phyloP scores from a whole-genome alignment of 2,329 filamentous ascomycete species.

The Fusarium sp. region DNA sequence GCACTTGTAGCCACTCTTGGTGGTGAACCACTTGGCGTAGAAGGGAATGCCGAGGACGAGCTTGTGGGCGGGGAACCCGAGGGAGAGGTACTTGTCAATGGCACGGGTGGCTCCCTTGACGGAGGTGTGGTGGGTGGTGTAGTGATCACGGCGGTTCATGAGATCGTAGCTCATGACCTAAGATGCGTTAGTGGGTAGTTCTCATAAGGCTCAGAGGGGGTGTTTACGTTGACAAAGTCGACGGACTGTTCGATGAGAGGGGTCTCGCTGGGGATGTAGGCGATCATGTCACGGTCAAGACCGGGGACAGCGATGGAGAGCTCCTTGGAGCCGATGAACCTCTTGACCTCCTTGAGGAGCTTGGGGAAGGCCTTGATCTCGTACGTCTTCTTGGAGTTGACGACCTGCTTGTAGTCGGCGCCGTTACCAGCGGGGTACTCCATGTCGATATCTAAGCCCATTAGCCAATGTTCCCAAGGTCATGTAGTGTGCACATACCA shows the following conservation, averaged over 20 bases:
- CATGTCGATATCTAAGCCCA: slow-evolving; percentile 70
- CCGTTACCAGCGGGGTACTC: slow-evolving; percentile 72
- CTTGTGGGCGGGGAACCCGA: slow-evolving; percentile 63
- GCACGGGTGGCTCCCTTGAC: slow-evolving; percentile 62
- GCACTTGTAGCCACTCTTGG: slow-evolving; percentile 58
- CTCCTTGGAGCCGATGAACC: slow-evolving; percentile 66
- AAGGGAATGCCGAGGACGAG: slow-evolving; percentile 74
- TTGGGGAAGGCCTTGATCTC: slow-evolving; percentile 71
- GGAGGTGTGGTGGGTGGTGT: slow-evolving; percentile 72
- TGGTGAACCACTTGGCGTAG: slow-evolving; percentile 74
- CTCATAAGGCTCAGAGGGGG: rapidly evolving
- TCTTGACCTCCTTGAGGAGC: slow-evolving; percentile 67
- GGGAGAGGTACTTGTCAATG: slow-evolving; percentile 67
- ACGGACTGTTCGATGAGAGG: slow-evolving; percentile 67
- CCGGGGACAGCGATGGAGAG: slow-evolving; percentile 75
- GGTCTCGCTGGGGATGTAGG: slow-evolving; percentile 66
- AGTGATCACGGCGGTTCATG: slow-evolving; percentile 75
- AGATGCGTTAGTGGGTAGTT: not conserved
- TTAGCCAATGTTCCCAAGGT: rapidly evolving
- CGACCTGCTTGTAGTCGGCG: slow-evolving; percentile 70
- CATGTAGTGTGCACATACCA: slow-evolving; percentile 50
- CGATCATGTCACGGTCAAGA: slow-evolving; percentile 71
- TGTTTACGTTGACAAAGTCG: slow-evolving; percentile 68
- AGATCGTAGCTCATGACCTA: slow-evolving; percentile 76
- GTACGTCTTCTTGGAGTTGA: slow-evolving; percentile 66